phyloP scores from a whole-genome alignment of 1,139 yeast species.

The Hemisphaericaspora xylofermentans region DNA sequence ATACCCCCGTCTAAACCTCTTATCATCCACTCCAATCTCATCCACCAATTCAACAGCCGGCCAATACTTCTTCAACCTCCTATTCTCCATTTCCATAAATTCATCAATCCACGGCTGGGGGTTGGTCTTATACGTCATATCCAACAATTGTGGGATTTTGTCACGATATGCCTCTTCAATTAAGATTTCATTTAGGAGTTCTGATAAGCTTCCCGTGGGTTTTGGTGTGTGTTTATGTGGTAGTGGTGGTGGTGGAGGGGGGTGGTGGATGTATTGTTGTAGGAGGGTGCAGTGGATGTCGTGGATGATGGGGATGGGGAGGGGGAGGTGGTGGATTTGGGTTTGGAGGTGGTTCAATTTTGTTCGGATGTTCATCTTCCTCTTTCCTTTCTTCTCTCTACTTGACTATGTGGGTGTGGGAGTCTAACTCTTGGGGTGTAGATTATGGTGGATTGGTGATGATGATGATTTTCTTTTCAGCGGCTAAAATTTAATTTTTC shows the following conservation, averaged over 20 bases:
- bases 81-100: conserved; percentile 23
- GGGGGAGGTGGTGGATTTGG: conserved; percentile 12
- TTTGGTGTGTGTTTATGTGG: background rate
- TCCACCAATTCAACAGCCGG: conserved; percentile 39
- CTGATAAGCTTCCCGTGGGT: too few relatives aligned
- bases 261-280: background rate
- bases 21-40: conserved; percentile 24
- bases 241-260: background rate
- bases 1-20: conserved; percentile 4
- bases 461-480: too few relatives aligned
- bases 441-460: too few relatives aligned
- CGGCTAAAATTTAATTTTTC: too few relatives aligned
- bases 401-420: background rate
- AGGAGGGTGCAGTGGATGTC: conserved; percentile 3
- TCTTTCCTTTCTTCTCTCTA: background rate
- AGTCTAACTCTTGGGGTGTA: too few relatives aligned
- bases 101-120: conserved; percentile 21
- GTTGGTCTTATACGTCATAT: conserved; percentile 26
- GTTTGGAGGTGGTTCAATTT: conserved; percentile 7
- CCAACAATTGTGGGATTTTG: conserved; percentile 25
- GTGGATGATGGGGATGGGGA: conserved; percentile 9
- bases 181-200: conserved; percentile 27
- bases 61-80: conserved; percentile 27
- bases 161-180: conserved; percentile 26
- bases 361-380: too few relatives aligned